Conservation (phyloP, 2,329 filamentous ascomycete genomes). For the Alternaria atra region DNA sequence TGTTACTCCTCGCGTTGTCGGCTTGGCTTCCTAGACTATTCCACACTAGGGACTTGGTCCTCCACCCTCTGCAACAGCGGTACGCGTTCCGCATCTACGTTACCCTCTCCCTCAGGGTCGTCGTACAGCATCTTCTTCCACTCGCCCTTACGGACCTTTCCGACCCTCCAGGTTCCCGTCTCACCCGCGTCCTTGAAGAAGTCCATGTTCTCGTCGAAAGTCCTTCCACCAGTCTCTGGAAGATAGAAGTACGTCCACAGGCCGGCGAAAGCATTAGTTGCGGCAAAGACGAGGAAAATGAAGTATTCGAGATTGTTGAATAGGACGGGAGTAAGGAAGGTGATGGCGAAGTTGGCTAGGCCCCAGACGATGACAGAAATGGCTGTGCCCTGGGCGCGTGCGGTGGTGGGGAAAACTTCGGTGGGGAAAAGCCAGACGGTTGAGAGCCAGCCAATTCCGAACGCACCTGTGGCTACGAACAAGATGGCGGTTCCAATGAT, state of each 20-base stretch:
- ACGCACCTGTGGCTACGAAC: constrained; percentile 67
- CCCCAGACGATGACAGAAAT: constrained; percentile 66
- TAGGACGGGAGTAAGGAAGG: constrained; percentile 65
- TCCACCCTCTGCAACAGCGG: constrained; percentile 56
- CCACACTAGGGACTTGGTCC: constrained; percentile 53
- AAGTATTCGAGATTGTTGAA: constrained; percentile 69
- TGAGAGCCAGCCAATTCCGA: constrained; percentile 68
- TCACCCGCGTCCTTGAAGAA: constrained; percentile 65
- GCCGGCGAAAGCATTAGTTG: constrained; percentile 64
- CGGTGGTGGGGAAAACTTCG: constrained; percentile 65
- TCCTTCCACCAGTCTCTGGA: constrained; percentile 66
- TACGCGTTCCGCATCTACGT: constrained; percentile 55
- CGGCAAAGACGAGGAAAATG: constrained; percentile 66
- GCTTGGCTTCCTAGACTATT: constrained; percentile 15
- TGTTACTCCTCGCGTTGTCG: neutral
- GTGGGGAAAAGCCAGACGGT: constrained; percentile 69
- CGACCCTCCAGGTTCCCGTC: constrained; percentile 63
- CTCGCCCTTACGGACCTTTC: constrained; percentile 62
- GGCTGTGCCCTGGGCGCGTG: constrained; percentile 64
- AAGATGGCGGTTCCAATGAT: constrained; percentile 62
- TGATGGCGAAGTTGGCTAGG: constrained; percentile 66
- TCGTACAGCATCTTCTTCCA: constrained; percentile 58
- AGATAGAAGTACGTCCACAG: constrained; percentile 62
- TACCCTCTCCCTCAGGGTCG: constrained; percentile 44
- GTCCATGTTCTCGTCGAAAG: constrained; percentile 68